phyloP scores from a whole-genome alignment of 257 asterid species.

The Nicotiana tabacum region DNA sequence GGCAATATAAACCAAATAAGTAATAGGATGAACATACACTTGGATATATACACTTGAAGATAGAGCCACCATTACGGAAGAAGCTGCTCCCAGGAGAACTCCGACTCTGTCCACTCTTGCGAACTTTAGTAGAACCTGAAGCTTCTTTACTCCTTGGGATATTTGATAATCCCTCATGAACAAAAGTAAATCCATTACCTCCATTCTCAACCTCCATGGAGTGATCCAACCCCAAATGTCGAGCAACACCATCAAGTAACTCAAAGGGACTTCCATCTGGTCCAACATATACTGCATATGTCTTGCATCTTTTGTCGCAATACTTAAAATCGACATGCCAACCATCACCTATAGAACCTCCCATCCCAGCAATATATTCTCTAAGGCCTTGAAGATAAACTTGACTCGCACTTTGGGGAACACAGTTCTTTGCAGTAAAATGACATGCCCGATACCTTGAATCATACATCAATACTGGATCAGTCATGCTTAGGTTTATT shows the following conservation, averaged over 20 bases:
- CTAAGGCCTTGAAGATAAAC: conserved; percentile 60
- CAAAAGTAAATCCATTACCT: conserved; percentile 25
- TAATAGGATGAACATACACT: conserved; percentile 2
- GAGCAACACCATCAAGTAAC: conserved; percentile 73
- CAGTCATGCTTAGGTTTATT: conserved; percentile 18
- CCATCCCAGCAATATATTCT: conserved; percentile 61
- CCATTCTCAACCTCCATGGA: conserved; percentile 33
- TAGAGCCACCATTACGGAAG: conserved; percentile 20
- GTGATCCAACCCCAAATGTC: conserved; percentile 53
- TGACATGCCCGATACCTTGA: conserved; percentile 26
- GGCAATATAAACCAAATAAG: neutral
- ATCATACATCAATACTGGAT: conserved; percentile 27
- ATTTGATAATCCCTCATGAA: conserved; percentile 25
- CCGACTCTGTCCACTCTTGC: conserved; percentile 34
- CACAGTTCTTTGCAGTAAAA: conserved; percentile 23
- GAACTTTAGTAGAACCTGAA: conserved; percentile 24
- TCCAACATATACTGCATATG: conserved; percentile 56
- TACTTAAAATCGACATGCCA: conserved; percentile 80
- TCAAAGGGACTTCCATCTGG: conserved; percentile 73
- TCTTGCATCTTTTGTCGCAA: conserved; percentile 38
- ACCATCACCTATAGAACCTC: conserved; percentile 67
- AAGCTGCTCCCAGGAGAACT: conserved; percentile 33
- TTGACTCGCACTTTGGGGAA: conserved; percentile 34
- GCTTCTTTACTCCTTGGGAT: conserved; percentile 40
- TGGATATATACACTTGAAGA: neutral